Percentiles rank a stretch among this genome's conserved stretches.
Evolutionary conservation across 176 grass and related monocot genomes (phyloP).

Genomic region (Guadua angustifolia): DNA sequence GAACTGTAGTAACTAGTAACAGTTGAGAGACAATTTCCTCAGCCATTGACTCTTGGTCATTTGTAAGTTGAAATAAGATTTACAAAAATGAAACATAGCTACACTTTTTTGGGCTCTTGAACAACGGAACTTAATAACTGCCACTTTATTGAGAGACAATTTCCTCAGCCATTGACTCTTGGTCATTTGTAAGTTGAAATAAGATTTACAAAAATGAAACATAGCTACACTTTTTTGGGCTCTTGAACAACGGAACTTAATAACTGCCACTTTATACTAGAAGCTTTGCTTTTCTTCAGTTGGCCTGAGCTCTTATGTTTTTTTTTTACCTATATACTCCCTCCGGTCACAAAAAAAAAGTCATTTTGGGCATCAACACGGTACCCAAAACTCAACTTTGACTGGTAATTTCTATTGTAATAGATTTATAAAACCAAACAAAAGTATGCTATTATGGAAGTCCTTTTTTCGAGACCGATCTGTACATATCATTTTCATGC

Average conservation of each 20-base stretch:
- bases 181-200: neutral
- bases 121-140: neutral
- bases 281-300: neutral
- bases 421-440: too few relatives aligned
- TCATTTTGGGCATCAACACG: too few relatives aligned
- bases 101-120: neutral
- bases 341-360: too few relatives aligned
- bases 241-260: neutral
- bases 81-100: neutral
- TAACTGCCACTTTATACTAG: neutral
- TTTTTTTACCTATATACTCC: neutral
- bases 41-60: neutral
- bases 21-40: neutral
- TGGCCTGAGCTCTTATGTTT: neutral
- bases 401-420: too few relatives aligned
- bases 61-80: neutral
- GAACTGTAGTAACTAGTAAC: neutral
- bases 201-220: neutral
- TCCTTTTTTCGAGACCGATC: too few relatives aligned
- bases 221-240: neutral
- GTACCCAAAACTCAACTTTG: too few relatives aligned
- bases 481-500: too few relatives aligned
- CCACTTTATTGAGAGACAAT: neutral
- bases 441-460: too few relatives aligned
- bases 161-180: neutral